Evolutionary conservation across 441 rosid genomes (phyloP).

Genomic region (Erodium texanum): DNA sequence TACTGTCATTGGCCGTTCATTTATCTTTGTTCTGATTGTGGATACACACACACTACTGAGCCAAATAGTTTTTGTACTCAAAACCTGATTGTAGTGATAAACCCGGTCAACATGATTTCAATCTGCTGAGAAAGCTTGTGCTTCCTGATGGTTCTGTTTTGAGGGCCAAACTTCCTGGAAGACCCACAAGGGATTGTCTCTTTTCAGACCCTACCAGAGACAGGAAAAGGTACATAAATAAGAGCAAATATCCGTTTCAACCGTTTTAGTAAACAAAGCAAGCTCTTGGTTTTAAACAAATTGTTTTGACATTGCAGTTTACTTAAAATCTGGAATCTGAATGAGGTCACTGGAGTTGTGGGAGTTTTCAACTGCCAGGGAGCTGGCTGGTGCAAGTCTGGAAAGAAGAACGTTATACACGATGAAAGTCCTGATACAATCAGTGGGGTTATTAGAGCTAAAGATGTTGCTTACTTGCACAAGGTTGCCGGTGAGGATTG

Average conservation of each 20-base stretch:
- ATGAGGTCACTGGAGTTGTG: constrained; percentile 75
- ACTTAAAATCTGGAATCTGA: constrained; percentile 32
- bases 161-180: constrained; percentile 51
- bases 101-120: constrained; percentile 78
- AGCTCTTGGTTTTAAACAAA: neutral
- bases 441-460: constrained; percentile 46
- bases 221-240: constrained; percentile 26
- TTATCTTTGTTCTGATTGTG: neutral
- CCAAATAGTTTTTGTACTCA: neutral
- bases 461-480: constrained; percentile 62
- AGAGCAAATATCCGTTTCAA: neutral
- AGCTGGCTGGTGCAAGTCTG: constrained; percentile 71
- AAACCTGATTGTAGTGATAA: constrained; percentile 42
- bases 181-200: constrained; percentile 77
- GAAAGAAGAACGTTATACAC: constrained; percentile 70
- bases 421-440: constrained; percentile 38
- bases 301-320: constrained; percentile 35
- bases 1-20: neutral
- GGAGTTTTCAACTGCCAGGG: constrained; percentile 95
- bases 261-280: neutral
- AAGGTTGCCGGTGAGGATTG: constrained; percentile 48
- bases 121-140: constrained; percentile 60
- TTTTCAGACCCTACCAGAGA: constrained; percentile 80
- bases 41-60: neutral
- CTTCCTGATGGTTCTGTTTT: constrained; percentile 69